phyloP scores from a whole-genome alignment of 75 land plant genomes.

The Sequoiadendron giganteum region DNA sequence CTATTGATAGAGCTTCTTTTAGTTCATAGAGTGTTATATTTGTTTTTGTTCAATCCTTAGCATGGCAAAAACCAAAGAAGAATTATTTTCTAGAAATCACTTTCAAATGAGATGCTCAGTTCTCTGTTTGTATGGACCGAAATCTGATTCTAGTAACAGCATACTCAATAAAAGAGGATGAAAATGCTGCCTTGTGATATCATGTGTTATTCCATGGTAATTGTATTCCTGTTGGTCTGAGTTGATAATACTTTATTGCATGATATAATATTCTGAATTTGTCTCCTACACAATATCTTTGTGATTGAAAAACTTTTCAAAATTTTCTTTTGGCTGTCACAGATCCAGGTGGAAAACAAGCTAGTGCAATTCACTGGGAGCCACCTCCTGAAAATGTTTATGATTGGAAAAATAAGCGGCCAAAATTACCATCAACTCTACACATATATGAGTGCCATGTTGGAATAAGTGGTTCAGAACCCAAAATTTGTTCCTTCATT shows the following conservation, averaged over 20 bases:
- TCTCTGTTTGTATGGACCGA: neutral
- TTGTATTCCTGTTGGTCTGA: neutral
- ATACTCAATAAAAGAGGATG: neutral
- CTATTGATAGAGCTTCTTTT: neutral
- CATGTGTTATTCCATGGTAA: neutral
- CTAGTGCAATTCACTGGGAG: conserved; percentile 92
- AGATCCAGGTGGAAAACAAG: conserved; percentile 70
- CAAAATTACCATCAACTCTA: conserved; percentile 64
- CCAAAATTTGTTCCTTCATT: conserved; percentile 68
- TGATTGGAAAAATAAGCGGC: conserved; percentile 67
- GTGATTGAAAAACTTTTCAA: neutral
- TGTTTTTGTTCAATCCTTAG: neutral
- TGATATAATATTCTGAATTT: neutral
- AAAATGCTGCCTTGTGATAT: neutral
- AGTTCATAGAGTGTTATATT: neutral
- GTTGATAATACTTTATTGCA: neutral
- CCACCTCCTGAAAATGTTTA: conserved; percentile 68
- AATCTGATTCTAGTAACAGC: neutral
- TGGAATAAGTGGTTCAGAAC: conserved; percentile 85
- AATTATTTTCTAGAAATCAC: neutral
- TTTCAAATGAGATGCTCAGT: neutral
- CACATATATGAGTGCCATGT: conserved; percentile 98
- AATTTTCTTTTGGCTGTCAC: conserved; percentile 9
- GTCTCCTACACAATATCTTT: neutral
- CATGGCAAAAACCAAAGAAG: neutral